These are phyloP conservation scores for Oryza meyeriana DNA, from an alignment of 176 grass and related monocot species.

Conservation along the genomic window DNA sequence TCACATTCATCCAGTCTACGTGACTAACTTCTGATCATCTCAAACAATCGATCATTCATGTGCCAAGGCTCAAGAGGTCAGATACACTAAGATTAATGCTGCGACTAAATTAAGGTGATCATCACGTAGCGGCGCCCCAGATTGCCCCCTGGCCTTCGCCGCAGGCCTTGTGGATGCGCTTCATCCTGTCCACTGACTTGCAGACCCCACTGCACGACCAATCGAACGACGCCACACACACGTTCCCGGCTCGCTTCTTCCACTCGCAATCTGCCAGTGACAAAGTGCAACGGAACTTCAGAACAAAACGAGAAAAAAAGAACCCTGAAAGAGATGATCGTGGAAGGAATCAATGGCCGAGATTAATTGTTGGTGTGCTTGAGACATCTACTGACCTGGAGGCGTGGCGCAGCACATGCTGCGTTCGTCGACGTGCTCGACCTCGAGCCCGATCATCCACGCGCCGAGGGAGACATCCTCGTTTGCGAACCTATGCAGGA, in stretches of 20 bases:
- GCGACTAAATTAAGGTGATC: background rate
- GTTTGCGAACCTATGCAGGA: conserved; percentile 82
- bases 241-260: conserved; percentile 74
- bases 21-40: background rate
- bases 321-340: background rate
- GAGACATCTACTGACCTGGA: conserved; percentile 40
- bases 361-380: background rate
- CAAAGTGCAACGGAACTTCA: background rate
- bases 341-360: background rate
- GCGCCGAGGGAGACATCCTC: conserved; percentile 86
- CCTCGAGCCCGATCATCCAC: conserved; percentile 83
- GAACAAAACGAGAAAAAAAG: background rate
- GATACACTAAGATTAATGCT: background rate
- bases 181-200: conserved; percentile 77
- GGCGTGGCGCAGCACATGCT: conserved; percentile 93
- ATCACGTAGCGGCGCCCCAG: conserved; percentile 52
- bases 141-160: conserved; percentile 67
- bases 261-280: conserved; percentile 62
- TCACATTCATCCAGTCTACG: background rate
- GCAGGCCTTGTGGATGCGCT: conserved; percentile 64
- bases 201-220: conserved; percentile 82
- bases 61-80: background rate
- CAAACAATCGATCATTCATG: background rate
- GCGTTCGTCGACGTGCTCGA: conserved; percentile 80
- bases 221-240: conserved; percentile 81